Base-by-base conservation (phyloP, 208 protist genomes). In the Leptomonas seymouri region DNA sequence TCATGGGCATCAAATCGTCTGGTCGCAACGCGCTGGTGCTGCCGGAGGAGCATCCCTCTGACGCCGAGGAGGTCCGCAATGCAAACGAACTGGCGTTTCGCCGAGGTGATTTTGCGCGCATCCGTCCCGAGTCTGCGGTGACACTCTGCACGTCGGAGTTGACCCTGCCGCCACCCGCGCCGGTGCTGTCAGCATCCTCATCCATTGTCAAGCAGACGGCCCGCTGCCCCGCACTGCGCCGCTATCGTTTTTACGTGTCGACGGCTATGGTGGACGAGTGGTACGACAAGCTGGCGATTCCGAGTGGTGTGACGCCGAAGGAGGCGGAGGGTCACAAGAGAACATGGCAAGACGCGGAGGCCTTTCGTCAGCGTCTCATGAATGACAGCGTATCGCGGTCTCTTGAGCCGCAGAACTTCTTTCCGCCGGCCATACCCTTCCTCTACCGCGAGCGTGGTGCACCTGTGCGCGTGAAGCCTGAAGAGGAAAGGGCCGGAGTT, bases 91-190 rank as follows among this genome's bases (percentile, higher is more conserved):
- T 41, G 3, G 58, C 49, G 20, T 77, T 71, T 41, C 63, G 71
- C 8, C 41, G 25, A 34, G 70, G 70, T 15, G 21, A 42, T 9
- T 51, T 66, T 30, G 14, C 8, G 0, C 20, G 25, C 12, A 76
- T 76, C 20, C 70, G 45, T 12, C 70, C 70, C 6, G 57, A 55
- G n/a, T 49, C 25, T 20, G 61, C 70, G 45, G 45, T 76, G 55
- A 65, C 48, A 18, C n/a, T 76, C 51, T 76, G 70, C 54, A 41
- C 55, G 34, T 68, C 70, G 16, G 70, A 68, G 55, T n/a, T 57
- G n/a, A 14, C 70, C 8, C 54, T 69, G 18, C 70, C 70, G 20
- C 51, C 58, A n/a, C 21, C 39, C 15, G 25, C 25, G 20, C 56
- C 54, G 12, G 27, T 45, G 51, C 14, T 15, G n/a, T 18, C 3